Evolutionary conservation across 225 moss, liverwort and hornwort species (phyloP).

Genomic region (Physcomitrium patens): DNA sequence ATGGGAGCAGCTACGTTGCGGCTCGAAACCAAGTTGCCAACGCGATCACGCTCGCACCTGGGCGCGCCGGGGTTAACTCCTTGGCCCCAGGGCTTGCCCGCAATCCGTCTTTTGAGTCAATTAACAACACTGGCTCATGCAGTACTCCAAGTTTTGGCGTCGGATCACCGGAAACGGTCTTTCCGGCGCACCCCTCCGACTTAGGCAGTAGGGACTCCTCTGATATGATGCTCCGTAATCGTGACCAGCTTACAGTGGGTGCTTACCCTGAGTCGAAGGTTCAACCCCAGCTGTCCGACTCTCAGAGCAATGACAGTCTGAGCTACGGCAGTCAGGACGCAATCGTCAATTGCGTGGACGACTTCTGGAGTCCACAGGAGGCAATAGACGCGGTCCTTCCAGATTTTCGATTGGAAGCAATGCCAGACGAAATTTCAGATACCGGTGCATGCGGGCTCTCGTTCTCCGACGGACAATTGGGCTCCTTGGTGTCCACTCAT

Average conservation of each 20-base stretch:
- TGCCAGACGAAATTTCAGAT: slow-evolving; percentile 58
- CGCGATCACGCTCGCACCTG: slow-evolving; percentile 27
- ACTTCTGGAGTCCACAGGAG: slow-evolving; percentile 49
- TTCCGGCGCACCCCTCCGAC: slow-evolving; percentile 59
- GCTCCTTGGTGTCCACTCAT: slow-evolving; percentile 24
- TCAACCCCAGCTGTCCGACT: slow-evolving; percentile 56
- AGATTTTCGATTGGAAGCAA: slow-evolving; percentile 62
- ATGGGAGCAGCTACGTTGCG: slow-evolving; percentile 49
- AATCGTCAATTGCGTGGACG: slow-evolving; percentile 58
- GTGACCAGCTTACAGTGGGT: slow-evolving; percentile 11
- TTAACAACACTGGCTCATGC: slow-evolving; percentile 63
- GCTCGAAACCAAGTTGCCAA: slow-evolving; percentile 31
- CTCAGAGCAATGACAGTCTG: slow-evolving; percentile 63
- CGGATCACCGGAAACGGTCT: slow-evolving; percentile 63
- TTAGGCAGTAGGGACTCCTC: slow-evolving; percentile 36
- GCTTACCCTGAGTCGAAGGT: slow-evolving; percentile 49
- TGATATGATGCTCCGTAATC: neutral
- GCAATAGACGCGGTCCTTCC: slow-evolving; percentile 29
- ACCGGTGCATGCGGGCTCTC: slow-evolving; percentile 41
- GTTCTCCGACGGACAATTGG: slow-evolving; percentile 43
- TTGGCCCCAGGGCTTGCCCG: slow-evolving; percentile 63
- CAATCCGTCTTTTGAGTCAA: slow-evolving; percentile 70
- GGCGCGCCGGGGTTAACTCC: slow-evolving; percentile 50
- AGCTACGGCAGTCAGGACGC: slow-evolving; percentile 63
- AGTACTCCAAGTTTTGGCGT: slow-evolving; percentile 82